Evolutionary conservation across 148 eudicot genomes (phyloP).

Genomic region (Fallopia convolvulus): DNA sequence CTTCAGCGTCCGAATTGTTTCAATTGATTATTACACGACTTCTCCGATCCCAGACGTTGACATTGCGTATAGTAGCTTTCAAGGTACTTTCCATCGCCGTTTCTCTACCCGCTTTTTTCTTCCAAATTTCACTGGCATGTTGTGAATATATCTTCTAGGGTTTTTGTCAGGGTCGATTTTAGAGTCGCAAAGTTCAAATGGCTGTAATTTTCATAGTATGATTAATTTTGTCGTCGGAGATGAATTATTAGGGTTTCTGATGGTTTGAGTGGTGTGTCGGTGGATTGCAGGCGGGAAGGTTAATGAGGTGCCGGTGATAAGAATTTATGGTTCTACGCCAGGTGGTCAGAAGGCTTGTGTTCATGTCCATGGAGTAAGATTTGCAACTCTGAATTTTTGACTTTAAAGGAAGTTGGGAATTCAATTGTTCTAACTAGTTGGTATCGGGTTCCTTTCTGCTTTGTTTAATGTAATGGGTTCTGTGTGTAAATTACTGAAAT

Average conservation of each 20-base stretch:
- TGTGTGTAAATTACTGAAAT: background rate
- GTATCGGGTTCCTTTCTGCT: background rate
- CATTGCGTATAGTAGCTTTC: constrained; percentile 63
- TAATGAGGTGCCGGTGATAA: constrained; percentile 88
- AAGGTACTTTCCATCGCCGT: constrained; percentile 33
- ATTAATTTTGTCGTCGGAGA: background rate
- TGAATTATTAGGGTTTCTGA: constrained; percentile 1
- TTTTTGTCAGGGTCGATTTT: background rate
- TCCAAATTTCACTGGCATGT: background rate
- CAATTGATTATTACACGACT: constrained; percentile 76
- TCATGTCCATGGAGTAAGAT: constrained; percentile 70
- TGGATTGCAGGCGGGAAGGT: constrained; percentile 59
- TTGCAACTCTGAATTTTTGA: constrained; percentile 2
- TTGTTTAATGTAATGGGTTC: background rate
- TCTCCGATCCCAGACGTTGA: constrained; percentile 67
- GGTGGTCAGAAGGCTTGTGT: constrained; percentile 89
- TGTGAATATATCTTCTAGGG: background rate
- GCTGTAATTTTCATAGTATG: background rate
- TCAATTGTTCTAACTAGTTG: background rate
- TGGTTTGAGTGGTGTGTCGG: background rate
- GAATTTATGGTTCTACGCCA: constrained; percentile 84
- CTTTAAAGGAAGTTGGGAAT: background rate
- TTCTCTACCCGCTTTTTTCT: background rate
- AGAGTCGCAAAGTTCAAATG: background rate
- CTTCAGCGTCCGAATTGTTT: constrained; percentile 78